Evolutionary conservation across 106 monocot species (phyloP).

Genomic region (Allium sativum): DNA sequence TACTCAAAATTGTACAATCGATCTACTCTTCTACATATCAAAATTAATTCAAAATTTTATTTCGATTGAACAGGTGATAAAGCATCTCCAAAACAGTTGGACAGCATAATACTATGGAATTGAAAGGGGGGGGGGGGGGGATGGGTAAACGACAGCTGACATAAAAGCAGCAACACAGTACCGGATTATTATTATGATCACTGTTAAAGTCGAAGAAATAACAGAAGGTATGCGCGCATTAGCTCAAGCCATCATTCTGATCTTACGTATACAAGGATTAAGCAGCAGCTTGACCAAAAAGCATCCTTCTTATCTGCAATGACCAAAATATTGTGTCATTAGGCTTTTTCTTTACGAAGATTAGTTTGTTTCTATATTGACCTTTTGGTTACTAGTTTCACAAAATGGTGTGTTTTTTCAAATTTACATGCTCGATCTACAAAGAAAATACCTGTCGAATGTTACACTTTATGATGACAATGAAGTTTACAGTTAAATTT

Average conservation of each 20-base stretch:
- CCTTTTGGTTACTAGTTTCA: not conserved
- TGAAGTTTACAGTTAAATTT: no score
- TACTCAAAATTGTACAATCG: no score
- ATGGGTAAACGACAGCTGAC: no score
- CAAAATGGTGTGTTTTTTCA: not conserved
- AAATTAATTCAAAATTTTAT: no score
- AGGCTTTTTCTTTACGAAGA: not conserved
- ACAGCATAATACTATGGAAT: no score
- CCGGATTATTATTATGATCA: no score
- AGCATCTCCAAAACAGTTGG: no score
- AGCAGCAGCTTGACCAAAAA: not conserved
- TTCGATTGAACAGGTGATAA: no score
- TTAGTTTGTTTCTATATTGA: not conserved
- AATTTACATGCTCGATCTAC: not conserved
- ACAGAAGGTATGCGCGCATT: not conserved
- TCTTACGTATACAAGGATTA: not conserved
- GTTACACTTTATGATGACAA: not conserved
- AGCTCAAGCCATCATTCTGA: not conserved
- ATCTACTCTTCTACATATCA: no score
- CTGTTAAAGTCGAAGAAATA: no score
- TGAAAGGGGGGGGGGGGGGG: no score
- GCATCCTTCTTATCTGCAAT: not conserved
- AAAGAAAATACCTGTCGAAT: not conserved
- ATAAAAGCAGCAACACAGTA: no score
- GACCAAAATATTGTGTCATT: not conserved